phyloP scores from a whole-genome alignment of 768 basidiomycete species.

The Tylopilus sp. region DNA sequence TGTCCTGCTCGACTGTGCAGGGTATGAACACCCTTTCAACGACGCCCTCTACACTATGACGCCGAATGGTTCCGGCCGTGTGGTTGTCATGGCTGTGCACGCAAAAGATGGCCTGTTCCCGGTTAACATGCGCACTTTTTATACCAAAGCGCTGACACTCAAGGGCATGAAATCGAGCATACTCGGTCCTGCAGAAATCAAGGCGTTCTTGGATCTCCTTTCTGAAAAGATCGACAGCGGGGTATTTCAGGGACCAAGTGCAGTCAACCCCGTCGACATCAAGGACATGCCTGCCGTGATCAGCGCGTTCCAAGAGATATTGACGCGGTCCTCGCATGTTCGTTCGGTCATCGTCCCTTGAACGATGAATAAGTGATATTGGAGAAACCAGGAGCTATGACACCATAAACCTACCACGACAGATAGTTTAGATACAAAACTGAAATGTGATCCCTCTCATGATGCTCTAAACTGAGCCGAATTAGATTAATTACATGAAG shows the following conservation, averaged over 20 bases:
- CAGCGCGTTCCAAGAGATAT: slow-evolving; percentile 21
- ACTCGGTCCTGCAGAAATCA: slow-evolving; percentile 20
- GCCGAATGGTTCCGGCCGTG: slow-evolving; percentile 30
- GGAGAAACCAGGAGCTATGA: background rate
- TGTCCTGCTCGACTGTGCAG: slow-evolving; percentile 33
- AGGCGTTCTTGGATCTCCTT: slow-evolving; percentile 27
- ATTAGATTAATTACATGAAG: background rate
- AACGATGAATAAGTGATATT: background rate
- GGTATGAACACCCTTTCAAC: slow-evolving; percentile 32
- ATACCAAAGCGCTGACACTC: slow-evolving; percentile 29
- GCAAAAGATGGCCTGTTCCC: slow-evolving; percentile 31
- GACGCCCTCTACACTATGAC: slow-evolving; percentile 34
- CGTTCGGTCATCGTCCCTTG: slow-evolving; percentile 30
- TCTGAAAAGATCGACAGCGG: slow-evolving; percentile 31
- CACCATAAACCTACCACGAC: background rate
- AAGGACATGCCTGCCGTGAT: slow-evolving; percentile 18
- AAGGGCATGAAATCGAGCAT: slow-evolving; percentile 32
- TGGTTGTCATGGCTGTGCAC: slow-evolving; percentile 34
- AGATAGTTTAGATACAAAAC: background rate
- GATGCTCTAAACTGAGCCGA: background rate
- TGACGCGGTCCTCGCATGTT: slow-evolving; percentile 26
- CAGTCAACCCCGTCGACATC: slow-evolving; percentile 22
- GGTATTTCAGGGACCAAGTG: slow-evolving; percentile 24
- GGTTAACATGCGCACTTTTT: slow-evolving; percentile 30
- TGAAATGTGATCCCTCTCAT: background rate